phyloP scores from a whole-genome alignment of 768 basidiomycete species.

The Psilocybe cubensis region DNA sequence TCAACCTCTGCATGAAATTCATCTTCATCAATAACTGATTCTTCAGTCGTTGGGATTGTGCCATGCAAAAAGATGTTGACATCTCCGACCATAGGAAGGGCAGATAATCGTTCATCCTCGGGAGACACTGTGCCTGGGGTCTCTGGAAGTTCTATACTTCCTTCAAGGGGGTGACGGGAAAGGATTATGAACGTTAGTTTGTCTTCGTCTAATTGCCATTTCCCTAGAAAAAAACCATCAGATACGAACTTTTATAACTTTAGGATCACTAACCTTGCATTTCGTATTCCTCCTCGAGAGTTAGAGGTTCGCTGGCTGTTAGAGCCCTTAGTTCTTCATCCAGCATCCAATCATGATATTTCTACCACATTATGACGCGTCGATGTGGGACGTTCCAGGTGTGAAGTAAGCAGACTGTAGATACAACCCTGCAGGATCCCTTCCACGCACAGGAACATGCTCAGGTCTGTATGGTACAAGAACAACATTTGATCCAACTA shows the following conservation, averaged over 20 bases:
- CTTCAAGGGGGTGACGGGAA: constrained; percentile 36
- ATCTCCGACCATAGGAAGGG: constrained; percentile 82
- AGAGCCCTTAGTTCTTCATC: constrained; percentile 69
- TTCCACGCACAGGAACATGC: constrained; percentile 47
- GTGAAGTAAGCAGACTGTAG: background rate
- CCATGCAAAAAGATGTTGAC: constrained; percentile 89
- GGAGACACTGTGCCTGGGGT: constrained; percentile 22
- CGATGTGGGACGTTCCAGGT: background rate
- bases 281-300: constrained; percentile 78
- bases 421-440: background rate
- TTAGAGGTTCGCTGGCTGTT: constrained; percentile 86
- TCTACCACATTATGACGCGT: constrained; percentile 42
- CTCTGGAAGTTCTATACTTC: constrained; percentile 10
- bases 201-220: constrained; percentile 87
- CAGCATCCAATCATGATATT: constrained; percentile 90
- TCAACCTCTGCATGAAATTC: constrained; percentile 81
- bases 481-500: constrained; percentile 69
- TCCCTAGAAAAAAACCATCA: constrained; percentile 46
- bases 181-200: constrained; percentile 94
- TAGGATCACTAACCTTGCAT: constrained; percentile 72
- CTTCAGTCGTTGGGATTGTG: constrained; percentile 21
- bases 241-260: background rate
- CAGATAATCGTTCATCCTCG: constrained; percentile 34
- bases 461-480: constrained; percentile 80
- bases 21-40: constrained; percentile 30